These are phyloP conservation scores for Phytophthora litchii DNA, from an alignment of 352 stramenopile species.

Conservation along the genomic window DNA sequence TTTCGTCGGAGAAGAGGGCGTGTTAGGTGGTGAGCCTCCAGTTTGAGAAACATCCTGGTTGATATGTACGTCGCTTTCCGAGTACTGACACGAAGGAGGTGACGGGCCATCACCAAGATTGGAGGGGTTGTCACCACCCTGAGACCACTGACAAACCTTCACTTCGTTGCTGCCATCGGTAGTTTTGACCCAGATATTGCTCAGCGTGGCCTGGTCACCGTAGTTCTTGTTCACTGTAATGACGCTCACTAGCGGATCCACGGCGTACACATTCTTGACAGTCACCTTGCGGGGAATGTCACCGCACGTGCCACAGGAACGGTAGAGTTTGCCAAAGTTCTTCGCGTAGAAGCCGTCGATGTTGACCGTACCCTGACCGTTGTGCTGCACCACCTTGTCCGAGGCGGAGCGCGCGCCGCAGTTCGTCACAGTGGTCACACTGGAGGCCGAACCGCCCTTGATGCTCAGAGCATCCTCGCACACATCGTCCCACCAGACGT, in stretches of 20 bases:
- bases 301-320: constrained; percentile 40
- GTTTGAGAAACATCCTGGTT: constrained; percentile 24
- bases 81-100: constrained; percentile 29
- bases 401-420: constrained; percentile 38
- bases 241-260: constrained; percentile 37
- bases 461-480: constrained; percentile 3
- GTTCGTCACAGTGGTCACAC: constrained; percentile 29
- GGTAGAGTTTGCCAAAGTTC: constrained; percentile 20
- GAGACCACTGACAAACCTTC: constrained; percentile 41
- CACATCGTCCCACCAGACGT: constrained; percentile 28
- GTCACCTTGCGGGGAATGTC: constrained; percentile 33
- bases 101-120: constrained; percentile 36
- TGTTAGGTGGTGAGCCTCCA: constrained; percentile 14
- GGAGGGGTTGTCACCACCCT: constrained; percentile 23
- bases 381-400: constrained; percentile 39
- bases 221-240: constrained; percentile 53
- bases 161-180: constrained; percentile 13
- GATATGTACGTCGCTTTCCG: constrained; percentile 32
- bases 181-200: constrained; percentile 33
- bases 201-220: constrained; percentile 42
- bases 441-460: constrained; percentile 10
- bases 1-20: not conserved
- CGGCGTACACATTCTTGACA: constrained; percentile 40
- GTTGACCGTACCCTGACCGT: not conserved
- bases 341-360: constrained; percentile 8